Conservation (phyloP, 2,329 filamentous ascomycete genomes). For the Phoma sp. region DNA sequence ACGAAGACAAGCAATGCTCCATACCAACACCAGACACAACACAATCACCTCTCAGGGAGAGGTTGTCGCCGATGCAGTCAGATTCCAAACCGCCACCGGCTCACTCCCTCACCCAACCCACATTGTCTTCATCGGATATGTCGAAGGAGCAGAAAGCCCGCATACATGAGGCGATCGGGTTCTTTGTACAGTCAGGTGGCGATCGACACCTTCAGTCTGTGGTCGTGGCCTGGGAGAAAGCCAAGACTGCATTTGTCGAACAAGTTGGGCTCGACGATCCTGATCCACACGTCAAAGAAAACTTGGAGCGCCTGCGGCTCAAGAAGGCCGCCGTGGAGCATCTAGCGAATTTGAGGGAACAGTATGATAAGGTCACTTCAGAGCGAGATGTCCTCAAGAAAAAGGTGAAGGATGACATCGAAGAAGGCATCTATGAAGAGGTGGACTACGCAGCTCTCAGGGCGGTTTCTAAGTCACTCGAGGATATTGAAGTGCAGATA, state of each 20-base stretch:
- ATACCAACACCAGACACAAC: conserved; percentile 30
- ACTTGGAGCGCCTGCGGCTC: conserved; percentile 32
- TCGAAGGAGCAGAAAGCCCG: conserved; percentile 33
- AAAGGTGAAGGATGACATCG: conserved; percentile 42
- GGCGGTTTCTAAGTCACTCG: conserved; percentile 33
- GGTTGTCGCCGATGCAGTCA: conserved; percentile 21
- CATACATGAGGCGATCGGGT: conserved; percentile 30
- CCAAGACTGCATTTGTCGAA: conserved; percentile 33
- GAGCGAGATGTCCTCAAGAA: conserved; percentile 33
- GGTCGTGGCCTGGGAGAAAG: conserved; percentile 34
- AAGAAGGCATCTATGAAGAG: conserved; percentile 36
- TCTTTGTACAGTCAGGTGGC: conserved; percentile 36
- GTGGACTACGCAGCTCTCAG: conserved; percentile 37
- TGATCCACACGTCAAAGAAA: conserved; percentile 29
- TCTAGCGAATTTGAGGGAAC: conserved; percentile 29
- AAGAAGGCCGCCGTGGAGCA: conserved; percentile 44
- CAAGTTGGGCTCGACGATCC: conserved; percentile 30
- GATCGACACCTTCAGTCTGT: conserved; percentile 28
- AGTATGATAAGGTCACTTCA: conserved; percentile 25
- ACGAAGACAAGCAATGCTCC: conserved; percentile 22
- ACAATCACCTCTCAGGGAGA: conserved; percentile 21
- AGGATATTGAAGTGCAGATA: conserved; percentile 40
- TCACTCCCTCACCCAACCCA: conserved; percentile 4
- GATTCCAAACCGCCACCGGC: not conserved
- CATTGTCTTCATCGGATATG: conserved; percentile 33